These are phyloP conservation scores for Pelargonium nanum DNA, from an alignment of 345 rosid species.

Conservation along the genomic window DNA sequence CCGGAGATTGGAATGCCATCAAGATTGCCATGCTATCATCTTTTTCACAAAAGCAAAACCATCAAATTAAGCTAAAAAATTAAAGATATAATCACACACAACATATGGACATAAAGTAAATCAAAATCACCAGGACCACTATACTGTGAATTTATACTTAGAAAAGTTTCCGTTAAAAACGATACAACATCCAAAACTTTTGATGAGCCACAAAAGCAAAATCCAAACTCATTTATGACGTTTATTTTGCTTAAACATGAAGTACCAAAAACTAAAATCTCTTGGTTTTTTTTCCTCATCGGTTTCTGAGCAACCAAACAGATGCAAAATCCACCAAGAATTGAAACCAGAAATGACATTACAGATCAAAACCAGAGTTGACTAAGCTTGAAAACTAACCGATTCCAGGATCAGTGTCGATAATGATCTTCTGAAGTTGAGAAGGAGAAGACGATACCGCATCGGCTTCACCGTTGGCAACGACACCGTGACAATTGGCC, in stretches of 20 bases:
- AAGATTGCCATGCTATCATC: conserved; percentile 93
- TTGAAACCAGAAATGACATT: neutral
- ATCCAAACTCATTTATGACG: no score
- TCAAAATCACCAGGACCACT: neutral
- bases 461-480: conserved; percentile 15
- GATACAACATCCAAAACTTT: no score
- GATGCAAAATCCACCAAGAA: neutral
- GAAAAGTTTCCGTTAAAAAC: no score
- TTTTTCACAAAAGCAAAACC: conserved; percentile 12
- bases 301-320: no score
- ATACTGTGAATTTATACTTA: neutral
- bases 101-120: neutral
- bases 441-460: conserved; percentile 13
- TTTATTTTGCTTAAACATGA: no score
- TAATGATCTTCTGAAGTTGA: conserved; percentile 58
- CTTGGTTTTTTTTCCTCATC: no score
- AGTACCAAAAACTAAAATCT: no score
- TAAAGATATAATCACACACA: neutral
- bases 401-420: conserved; percentile 97
- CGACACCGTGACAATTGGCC: neutral
- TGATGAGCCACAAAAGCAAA: no score
- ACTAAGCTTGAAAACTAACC: conserved; percentile 37
- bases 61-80: neutral
- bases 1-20: conserved; percentile 85
- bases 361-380: neutral